These are phyloP conservation scores for Fusarium armeniacum DNA, from an alignment of 2,329 filamentous ascomycete species.

Conservation along the genomic window DNA sequence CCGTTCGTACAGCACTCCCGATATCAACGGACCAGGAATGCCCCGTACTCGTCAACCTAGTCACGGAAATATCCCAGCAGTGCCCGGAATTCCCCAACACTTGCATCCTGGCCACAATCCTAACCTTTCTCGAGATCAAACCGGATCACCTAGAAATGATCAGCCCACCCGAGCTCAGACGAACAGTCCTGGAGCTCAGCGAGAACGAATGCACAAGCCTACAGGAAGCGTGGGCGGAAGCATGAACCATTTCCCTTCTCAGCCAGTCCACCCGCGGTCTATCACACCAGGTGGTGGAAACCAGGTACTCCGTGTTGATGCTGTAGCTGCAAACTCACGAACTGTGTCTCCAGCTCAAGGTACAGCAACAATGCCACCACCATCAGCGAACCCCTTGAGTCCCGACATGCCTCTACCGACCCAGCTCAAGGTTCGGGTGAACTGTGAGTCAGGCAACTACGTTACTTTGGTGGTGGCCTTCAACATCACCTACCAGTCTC, in stretches of 20 bases:
- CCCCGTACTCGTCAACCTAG: conserved; percentile 69
- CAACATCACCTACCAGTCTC: conserved; percentile 92
- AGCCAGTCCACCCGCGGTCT: conserved; percentile 67
- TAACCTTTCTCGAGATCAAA: conserved; percentile 82
- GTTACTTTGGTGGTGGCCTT: conserved; percentile 96
- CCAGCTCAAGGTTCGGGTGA: conserved; percentile 96
- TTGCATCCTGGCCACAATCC: conserved; percentile 72
- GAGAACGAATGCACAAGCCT: conserved; percentile 68
- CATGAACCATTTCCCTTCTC: conserved; percentile 69
- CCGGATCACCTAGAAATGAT: conserved; percentile 80
- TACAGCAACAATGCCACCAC: conserved; percentile 50
- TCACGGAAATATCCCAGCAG: conserved; percentile 72
- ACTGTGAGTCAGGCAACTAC: conserved; percentile 86
- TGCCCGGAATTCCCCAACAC: conserved; percentile 82
- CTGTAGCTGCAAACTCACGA: conserved; percentile 57
- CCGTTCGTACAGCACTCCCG: conserved; percentile 94
- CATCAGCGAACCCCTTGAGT: conserved; percentile 53
- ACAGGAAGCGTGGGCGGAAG: conserved; percentile 64
- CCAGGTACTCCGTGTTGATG: conserved; percentile 57
- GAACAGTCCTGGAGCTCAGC: conserved; percentile 77
- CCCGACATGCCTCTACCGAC: conserved; percentile 71
- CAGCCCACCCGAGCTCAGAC: conserved; percentile 77
- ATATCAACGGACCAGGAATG: conserved; percentile 81
- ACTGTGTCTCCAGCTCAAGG: conserved; percentile 64
- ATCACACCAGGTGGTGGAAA: conserved; percentile 58